A percentile compares a stretch with the other conserved stretches of the same genome.
phyloP scores from a whole-genome alignment of 495 filamentous ascomycete species.

The Saxophila tyrrhenica region DNA sequence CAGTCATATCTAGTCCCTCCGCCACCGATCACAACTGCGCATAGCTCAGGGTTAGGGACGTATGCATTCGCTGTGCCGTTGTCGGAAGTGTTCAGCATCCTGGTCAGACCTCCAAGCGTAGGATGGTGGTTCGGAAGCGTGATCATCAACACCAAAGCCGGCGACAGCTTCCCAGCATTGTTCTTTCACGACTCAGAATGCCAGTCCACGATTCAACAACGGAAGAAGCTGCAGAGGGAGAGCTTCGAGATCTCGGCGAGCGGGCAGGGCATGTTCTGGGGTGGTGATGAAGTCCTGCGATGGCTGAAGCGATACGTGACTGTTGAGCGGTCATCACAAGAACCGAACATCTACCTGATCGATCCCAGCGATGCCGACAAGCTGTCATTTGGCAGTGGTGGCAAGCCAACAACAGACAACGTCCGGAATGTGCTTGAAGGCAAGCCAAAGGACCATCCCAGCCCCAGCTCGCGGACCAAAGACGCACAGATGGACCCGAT shows the following conservation, averaged over 20 bases:
- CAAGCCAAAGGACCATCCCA: slow-evolving; percentile 15
- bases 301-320: slow-evolving; percentile 78
- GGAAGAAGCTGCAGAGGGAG: slow-evolving; percentile 70
- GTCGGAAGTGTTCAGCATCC: slow-evolving; percentile 75
- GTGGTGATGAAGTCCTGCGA: slow-evolving; percentile 85
- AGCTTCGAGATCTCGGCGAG: slow-evolving; percentile 71
- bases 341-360: slow-evolving; percentile 80
- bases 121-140: slow-evolving; percentile 98
- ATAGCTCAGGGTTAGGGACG: slow-evolving; percentile 57
- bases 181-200: slow-evolving; percentile 98
- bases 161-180: slow-evolving; percentile 84
- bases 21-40: slow-evolving; percentile 69
- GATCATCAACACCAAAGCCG: slow-evolving; percentile 79
- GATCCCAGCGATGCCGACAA: slow-evolving; percentile 79
- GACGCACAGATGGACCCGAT: slow-evolving; percentile 65
- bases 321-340: slow-evolving; percentile 70
- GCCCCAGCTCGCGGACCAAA: slow-evolving; percentile 23
- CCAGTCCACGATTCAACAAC: slow-evolving; percentile 86
- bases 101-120: slow-evolving; percentile 82
- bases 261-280: slow-evolving; percentile 84
- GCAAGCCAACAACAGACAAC: slow-evolving; percentile 39
- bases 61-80: slow-evolving; percentile 92
- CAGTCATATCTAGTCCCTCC: slow-evolving; percentile 86
- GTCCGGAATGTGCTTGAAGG: slow-evolving; percentile 26
- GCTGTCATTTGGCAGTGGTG: slow-evolving; percentile 53